A percentile compares a stretch with the other conserved stretches of the same genome.
Conservation (phyloP, 2,329 filamentous ascomycete species). For the Aspergillus ochraceoroseus region DNA sequence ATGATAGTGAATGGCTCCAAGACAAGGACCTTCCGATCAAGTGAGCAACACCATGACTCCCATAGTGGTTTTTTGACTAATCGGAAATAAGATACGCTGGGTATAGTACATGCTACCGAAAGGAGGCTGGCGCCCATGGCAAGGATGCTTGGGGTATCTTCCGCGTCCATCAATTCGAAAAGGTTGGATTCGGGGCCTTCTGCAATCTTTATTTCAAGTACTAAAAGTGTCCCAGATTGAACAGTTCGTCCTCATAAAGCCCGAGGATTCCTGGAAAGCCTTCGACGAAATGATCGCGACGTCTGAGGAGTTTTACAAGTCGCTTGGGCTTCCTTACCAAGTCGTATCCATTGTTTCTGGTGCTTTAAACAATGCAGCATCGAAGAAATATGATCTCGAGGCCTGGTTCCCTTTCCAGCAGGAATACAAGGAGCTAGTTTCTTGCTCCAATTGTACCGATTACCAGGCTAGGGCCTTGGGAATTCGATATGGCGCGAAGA, state of each 20-base stretch:
- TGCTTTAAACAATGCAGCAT: conserved; percentile 79
- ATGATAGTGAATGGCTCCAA: conserved; percentile 89
- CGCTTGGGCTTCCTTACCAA: conserved; percentile 80
- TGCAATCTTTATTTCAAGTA: not conserved
- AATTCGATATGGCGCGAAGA: conserved; percentile 85
- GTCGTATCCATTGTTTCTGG: conserved; percentile 95
- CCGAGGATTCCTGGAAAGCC: conserved; percentile 84
- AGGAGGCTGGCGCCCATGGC: conserved; percentile 87
- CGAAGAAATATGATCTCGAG: conserved; percentile 94
- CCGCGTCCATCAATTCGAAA: conserved; percentile 97
- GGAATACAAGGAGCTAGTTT: conserved; percentile 98
- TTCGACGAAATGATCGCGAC: conserved; percentile 90
- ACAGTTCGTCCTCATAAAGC: conserved; percentile 75
- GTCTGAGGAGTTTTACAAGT: conserved; percentile 94
- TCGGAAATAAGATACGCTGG: conserved; percentile 60
- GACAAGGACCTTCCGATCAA: conserved; percentile 83
- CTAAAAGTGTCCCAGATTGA: conserved; percentile 52
- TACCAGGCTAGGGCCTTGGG: conserved; percentile 94
- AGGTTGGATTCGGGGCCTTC: conserved; percentile 47
- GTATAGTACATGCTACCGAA: conserved; percentile 91
- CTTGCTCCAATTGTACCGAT: conserved; percentile 96
- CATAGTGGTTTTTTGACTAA: conserved; percentile 10
- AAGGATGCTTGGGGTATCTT: conserved; percentile 98
- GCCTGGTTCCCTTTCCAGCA: conserved; percentile 95
- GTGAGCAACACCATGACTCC: conserved; percentile 39